phyloP scores from a whole-genome alignment of 306 rosid genomes.

The Castanea sativa region DNA sequence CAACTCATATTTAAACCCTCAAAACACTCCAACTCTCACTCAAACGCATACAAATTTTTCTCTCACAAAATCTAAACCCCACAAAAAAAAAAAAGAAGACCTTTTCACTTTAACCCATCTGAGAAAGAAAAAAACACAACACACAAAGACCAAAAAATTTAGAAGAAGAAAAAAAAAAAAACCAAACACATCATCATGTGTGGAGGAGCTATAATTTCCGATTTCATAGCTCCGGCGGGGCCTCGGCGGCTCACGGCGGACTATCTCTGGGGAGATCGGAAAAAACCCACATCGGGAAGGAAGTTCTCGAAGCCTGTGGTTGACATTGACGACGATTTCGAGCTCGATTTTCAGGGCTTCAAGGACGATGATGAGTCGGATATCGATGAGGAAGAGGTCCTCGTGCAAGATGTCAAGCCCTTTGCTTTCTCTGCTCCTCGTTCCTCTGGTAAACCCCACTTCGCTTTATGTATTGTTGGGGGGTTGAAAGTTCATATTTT shows the following conservation, averaged over 20 bases:
- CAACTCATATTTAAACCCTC: constrained; percentile 17
- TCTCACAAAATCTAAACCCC: not conserved
- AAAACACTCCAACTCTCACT: not conserved
- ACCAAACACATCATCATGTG: constrained; percentile 57
- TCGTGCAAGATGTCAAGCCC: constrained; percentile 43
- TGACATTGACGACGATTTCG: constrained; percentile 66
- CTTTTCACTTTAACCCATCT: not conserved
- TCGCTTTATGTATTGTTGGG: not conserved
- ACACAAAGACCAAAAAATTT: not conserved
- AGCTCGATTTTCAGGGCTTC: constrained; percentile 77
- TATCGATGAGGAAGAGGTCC: constrained; percentile 37
- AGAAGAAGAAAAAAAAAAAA: not conserved
- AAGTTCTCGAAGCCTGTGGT: constrained; percentile 33
- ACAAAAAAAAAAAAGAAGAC: not conserved
- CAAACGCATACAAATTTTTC: constrained; percentile 4
- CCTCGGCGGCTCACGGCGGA: constrained; percentile 59
- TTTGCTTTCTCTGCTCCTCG: constrained; percentile 33
- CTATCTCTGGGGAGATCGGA: constrained; percentile 65
- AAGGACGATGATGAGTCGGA: constrained; percentile 86
- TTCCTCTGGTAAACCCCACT: not conserved
- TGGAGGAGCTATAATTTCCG: constrained; percentile 98
- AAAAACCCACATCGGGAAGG: constrained; percentile 36
- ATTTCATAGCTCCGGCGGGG: constrained; percentile 55
- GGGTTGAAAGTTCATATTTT: no score
- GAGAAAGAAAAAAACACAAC: not conserved